Evolutionary conservation across 768 basidiomycete genomes (phyloP), one percentile per base, ranked within the genome.

Genomic region (Termitomyces sp.): DNA sequence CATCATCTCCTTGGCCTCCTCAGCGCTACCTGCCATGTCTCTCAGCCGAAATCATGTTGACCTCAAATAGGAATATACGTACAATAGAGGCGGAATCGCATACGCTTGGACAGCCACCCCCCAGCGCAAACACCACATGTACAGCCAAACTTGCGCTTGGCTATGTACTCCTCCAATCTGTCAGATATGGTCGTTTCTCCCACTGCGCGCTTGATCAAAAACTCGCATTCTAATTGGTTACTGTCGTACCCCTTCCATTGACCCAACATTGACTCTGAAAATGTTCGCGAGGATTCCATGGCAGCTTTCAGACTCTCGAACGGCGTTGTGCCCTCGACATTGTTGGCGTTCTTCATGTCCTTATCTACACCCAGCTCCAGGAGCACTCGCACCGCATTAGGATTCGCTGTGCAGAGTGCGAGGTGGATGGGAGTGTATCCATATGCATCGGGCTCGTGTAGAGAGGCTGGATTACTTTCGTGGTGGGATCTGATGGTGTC

Each of bases 71-170:
- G 43, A 29, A 44, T 46, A 29, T 16, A 57, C 61, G 7, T 9
- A 52, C 23, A 49, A 22, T n/a, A 41, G 3, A 64, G 27, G 4
- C 54, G 49, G 43, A 60, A 62, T 6, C 60, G 46, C 58, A 62
- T 62, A 5, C 63, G 58, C 3, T 44, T 43, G 12, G 64, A 63
- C 12, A 68, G 50, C 64, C 63, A 67, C 10, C 63, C 63, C 1
- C 58, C 60, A 9, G 31, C 52, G 29, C 66, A 66, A 25, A 44
- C 18, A 38, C 60, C 61, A 38, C 64, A 68, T 15, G 62, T 63
- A 50, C 66, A 68, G 13, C 66, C 66, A 40, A 52, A 60, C 25
- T 56, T 64, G 40, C 56, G 52, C 48, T 62, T 49, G 16, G 27
- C 16, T 25, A 60, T 45, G 41, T 65, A 68, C 38, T 57, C 55